Evolutionary conservation across 179 eudicot species (phyloP), one percentile per base, ranked within the genome.

Genomic region (Patellifolia procumbens): DNA sequence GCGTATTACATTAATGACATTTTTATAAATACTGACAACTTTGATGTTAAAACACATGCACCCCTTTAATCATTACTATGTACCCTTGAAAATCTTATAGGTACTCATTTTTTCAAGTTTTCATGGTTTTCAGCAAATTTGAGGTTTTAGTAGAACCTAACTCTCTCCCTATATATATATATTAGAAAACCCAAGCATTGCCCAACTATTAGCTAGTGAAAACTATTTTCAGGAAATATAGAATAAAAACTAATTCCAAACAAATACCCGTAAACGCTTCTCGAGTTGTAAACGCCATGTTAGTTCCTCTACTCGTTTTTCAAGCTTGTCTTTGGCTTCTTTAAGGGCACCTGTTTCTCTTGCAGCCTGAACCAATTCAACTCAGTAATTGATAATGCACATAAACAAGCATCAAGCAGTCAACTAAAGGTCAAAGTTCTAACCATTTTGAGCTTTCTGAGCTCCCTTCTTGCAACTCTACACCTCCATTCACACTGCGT

Each of bases 301-400:
- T 63, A 95, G 85, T 86, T 95, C 97, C 84, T 95, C 99, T 53
- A 95, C 99, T 48, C 99, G 97, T 85, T 95, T 95, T 80, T 95
- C 99, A 81, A 95, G 91, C 84, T 95, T 95, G 86, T 95, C 99
- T 85, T 95, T 95, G 60, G 99, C 99, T 91, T 95, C 99, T 81
- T 87, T 91, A 69, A 95, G 95, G n/a, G 99, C 99, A 48, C 99
- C 99, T 15, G 99, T 86, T 53, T 95, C 97, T 79, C 95, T 87
- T 79, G 99, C 97, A 80, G 88, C 98, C 99, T 96, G 72, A 39
- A 66, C 39, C 71, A 66, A 74, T 56, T 64, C 45, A n/a, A 60
- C 74, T 19, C 29, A 65, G 49, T 6, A 52, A 7, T 63, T 48
- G 66, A 24, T 28, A 20, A 24, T 65, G 45, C 68, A 60, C 34